These are phyloP conservation scores for Aquilaria agallochum DNA, from an alignment of 441 rosid species.

Conservation along the genomic window DNA sequence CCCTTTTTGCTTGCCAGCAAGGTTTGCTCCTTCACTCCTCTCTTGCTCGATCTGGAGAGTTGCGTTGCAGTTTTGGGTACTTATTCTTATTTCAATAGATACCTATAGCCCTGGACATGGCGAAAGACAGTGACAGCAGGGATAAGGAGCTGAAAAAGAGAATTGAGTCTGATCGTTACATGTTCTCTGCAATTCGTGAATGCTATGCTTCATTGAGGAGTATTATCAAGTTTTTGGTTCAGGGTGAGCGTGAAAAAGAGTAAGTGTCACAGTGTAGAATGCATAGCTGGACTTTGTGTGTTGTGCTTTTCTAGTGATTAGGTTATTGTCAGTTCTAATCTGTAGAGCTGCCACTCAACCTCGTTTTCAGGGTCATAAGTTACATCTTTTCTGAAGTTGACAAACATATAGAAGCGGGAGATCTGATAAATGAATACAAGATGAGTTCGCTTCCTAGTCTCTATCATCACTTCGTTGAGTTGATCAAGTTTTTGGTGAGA, in stretches of 20 bases:
- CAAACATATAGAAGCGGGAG: conserved; percentile 35
- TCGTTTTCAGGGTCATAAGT: conserved; percentile 68
- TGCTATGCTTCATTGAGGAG: conserved; percentile 95
- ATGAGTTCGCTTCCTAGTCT: conserved; percentile 96
- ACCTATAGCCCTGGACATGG: conserved; percentile 99
- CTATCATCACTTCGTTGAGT: conserved; percentile 80
- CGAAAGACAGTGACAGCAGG: conserved; percentile 93
- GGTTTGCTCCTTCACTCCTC: conserved; percentile 40
- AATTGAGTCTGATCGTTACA: conserved; percentile 68
- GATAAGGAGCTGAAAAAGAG: conserved; percentile 92
- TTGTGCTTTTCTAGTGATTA: conserved; percentile 9
- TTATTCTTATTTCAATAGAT: conserved; percentile 40
- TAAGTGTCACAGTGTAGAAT: conserved; percentile 32
- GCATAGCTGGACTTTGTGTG: conserved; percentile 6
- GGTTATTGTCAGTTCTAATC: conserved; percentile 2
- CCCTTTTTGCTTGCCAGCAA: conserved; percentile 99
- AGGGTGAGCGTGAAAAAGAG: conserved; percentile 63
- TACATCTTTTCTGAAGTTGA: conserved; percentile 66
- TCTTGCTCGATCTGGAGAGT: conserved; percentile 9
- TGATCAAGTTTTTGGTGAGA: conserved; percentile 82
- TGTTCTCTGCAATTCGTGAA: conserved; percentile 93
- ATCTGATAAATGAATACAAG: conserved; percentile 54
- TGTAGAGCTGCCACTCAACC: conserved; percentile 1
- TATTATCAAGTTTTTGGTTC: conserved; percentile 76
- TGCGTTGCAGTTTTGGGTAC: conserved; percentile 10